phyloP scores from a whole-genome alignment of 495 filamentous ascomycete species.

The Trichoderma gamsii region DNA sequence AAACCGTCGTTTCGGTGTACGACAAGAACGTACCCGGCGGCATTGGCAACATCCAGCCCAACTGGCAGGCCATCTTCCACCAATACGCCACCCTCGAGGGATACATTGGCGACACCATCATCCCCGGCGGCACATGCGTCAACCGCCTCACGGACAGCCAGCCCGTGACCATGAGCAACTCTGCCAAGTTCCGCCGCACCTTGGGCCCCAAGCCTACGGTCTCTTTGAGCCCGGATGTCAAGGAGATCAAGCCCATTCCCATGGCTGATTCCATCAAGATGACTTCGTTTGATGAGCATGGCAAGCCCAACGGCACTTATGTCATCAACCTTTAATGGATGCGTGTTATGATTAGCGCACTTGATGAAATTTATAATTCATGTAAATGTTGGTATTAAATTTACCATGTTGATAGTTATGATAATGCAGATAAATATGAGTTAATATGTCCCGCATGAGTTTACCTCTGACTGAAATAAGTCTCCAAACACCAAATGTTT shows the following conservation, averaged over 20 bases:
- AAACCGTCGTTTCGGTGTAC: constrained; percentile 26
- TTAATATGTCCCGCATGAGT: too few relatives aligned
- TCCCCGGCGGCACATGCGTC: constrained; percentile 18
- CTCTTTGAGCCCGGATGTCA: constrained; percentile 14
- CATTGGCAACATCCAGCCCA: constrained; percentile 21
- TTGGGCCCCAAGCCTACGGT: constrained; percentile 18
- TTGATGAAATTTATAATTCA: too few relatives aligned
- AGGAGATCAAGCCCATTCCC: constrained; percentile 17
- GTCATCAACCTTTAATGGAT: neutral
- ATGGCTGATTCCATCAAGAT: neutral
- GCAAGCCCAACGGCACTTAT: neutral
- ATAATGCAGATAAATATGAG: too few relatives aligned
- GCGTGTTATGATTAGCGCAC: too few relatives aligned
- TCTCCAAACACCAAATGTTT: too few relatives aligned
- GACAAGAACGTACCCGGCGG: constrained; percentile 29
- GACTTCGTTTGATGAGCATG: neutral
- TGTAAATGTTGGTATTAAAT: too few relatives aligned
- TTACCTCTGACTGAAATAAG: too few relatives aligned
- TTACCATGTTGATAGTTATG: too few relatives aligned
- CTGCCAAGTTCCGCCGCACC: constrained; percentile 12
- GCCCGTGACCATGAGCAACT: constrained; percentile 15
- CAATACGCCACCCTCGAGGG: constrained; percentile 23
- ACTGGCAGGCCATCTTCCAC: constrained; percentile 23
- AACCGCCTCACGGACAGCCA: constrained; percentile 15
- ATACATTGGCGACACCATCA: constrained; percentile 18